Evolutionary conservation across 768 basidiomycete species (phyloP), one percentile per base, ranked within the genome.

Genomic region (Russula sp.): DNA sequence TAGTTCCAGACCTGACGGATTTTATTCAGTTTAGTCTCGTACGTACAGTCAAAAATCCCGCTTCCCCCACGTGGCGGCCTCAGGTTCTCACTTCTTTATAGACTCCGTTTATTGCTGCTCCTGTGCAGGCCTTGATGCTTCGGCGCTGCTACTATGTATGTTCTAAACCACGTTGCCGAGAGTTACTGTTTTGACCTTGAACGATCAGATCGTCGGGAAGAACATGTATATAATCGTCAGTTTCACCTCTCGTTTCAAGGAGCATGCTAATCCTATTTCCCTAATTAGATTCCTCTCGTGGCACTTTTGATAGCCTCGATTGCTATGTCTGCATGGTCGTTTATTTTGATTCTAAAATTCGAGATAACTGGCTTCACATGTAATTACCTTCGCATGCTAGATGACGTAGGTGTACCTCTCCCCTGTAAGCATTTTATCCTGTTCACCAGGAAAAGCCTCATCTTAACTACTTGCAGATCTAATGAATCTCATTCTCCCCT

Each of bases 81-180:
- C n/a, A n/a, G n/a, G n/a, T n/a, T n/a, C 32, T 51, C 36, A 63
- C 25, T 7, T 10, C 22, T 53, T 42, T 13, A 16, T n/a, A 63
- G 61, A 42, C 38, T 11, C 45, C 48, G 32, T 1, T 43, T 32
- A 58, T 58, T 25, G 16, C 61, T 2, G 38, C 16, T 39, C 61
- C 61, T 6, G 52, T 63, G 32, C 61, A 63, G 2, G 39, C 45
- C 7, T 39, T 53, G 45, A 58, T 63, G 61, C 47, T 63, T n/a
- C 46, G 32, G 39, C 61, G 61, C 6, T 63, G 61, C 25, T 58
- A 63, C 54, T 9, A 63, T 49, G 61, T 63, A 38, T 34, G 61
- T 58, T 22, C 32, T 48, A 8, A 11, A 35, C 20, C 14, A 20
- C 20, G 22, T 48, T 16, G 11, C 34, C 16, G 13, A 18, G 20